Evolutionary conservation across 306 rosid genomes (phyloP).

Genomic region (Canavalia ensiformis): DNA sequence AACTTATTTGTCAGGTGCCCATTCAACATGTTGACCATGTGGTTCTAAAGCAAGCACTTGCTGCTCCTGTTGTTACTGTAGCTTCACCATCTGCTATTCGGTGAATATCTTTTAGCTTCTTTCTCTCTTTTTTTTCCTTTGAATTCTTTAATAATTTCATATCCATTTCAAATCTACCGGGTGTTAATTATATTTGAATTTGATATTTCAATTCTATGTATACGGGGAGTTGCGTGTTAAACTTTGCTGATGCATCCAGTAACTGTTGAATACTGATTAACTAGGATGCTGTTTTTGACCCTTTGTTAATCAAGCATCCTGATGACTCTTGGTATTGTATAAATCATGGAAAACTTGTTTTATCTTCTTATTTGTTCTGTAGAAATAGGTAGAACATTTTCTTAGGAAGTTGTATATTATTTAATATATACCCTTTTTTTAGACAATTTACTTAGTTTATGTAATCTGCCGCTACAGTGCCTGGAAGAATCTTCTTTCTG

Average conservation of each 20-base stretch:
- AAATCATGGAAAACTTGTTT: background rate
- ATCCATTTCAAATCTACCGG: constrained; percentile 26
- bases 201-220: constrained; percentile 4
- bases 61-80: constrained; percentile 85
- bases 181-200: constrained; percentile 26
- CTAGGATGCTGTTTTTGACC: constrained; percentile 36
- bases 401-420: constrained; percentile 34
- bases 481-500: constrained; percentile 79
- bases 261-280: constrained; percentile 8
- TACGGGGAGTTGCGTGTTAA: background rate
- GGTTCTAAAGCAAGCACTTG: constrained; percentile 75
- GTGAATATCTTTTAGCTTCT: constrained; percentile 56
- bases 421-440: background rate
- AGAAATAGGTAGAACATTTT: constrained; percentile 26
- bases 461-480: constrained; percentile 68
- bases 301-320: constrained; percentile 23
- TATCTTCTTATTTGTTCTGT: constrained; percentile 23
- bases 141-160: background rate
- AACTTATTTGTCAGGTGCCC: constrained; percentile 69
- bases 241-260: constrained; percentile 26
- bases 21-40: constrained; percentile 73
- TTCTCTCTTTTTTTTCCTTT: background rate
- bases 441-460: constrained; percentile 45
- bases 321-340: constrained; percentile 23
- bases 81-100: constrained; percentile 95